Base-by-base conservation (phyloP, 805 yeast genomes). In the Monosporozyma aerobia region DNA sequence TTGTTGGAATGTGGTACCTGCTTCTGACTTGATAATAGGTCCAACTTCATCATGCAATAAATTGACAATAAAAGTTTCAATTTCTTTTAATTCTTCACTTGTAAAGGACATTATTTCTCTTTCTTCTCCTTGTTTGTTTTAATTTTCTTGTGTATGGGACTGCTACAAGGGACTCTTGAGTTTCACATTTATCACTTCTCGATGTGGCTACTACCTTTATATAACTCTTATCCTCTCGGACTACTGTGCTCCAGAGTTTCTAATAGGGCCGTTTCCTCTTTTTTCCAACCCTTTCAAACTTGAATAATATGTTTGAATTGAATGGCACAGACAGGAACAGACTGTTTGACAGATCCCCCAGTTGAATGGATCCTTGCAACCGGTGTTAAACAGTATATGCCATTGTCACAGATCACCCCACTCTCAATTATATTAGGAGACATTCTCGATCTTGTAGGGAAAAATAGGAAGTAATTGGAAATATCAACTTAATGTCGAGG, bases 1-100 rank as follows among this genome's bases (percentile, higher is more conserved):
- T 2, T 60, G 68, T 65, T 67, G 70, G 41, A 62, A 60, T 10
- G 57, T 55, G 10, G 63, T 62, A 11, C 67, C 69, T 1, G 69
- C 41, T 22, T 59, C 55, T 1, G 47, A 49, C 50, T 63, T 64
- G 44, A 65, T 51, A 14, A 65, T 51, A 5, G 67, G 68, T 1
- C 68, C 68, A 25, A 64, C 59, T 51, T 64, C 61, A 8, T 51
- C 55, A 23, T 50, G 53, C 5, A 63, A 58, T 27, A 65, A 35
- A 5, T 57, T 50, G n/a, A 63, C 58, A 25, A 65, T 44, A 16
- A 53, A 51, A 33, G 52, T 53, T 51, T 65, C 69, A 16, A 65
- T 60, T 37, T 56, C 59, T 50, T 65, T 63, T 43, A 65, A 44
- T 54, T 63, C 57, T 47, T 57, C 53, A 32, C 53, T 43, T 8